phyloP scores from a whole-genome alignment of 495 filamentous ascomycete genomes.

The Acidiella bohemica region DNA sequence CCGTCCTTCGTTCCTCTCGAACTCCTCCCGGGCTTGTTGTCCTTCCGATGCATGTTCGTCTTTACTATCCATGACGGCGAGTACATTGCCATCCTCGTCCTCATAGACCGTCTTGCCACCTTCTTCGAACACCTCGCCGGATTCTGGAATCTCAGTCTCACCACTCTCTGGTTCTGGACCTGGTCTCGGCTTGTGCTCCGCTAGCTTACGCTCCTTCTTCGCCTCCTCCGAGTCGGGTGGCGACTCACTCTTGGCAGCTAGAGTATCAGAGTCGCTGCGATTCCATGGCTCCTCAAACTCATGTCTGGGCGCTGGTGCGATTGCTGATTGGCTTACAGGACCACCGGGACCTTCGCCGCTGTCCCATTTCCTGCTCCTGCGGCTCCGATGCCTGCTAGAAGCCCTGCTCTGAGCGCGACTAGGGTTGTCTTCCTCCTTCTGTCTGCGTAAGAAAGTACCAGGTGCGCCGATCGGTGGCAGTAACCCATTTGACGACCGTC shows the following conservation, averaged over 20 bases:
- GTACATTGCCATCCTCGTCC: slow-evolving; percentile 75
- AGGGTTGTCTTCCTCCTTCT: slow-evolving; percentile 58
- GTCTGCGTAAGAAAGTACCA: slow-evolving; percentile 69
- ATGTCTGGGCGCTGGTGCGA: slow-evolving; percentile 53
- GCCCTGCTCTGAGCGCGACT: slow-evolving; percentile 35
- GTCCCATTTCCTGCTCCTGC: slow-evolving; percentile 57
- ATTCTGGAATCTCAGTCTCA: slow-evolving; percentile 1
- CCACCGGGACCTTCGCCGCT: slow-evolving; percentile 68
- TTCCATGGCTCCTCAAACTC: slow-evolving; percentile 14
- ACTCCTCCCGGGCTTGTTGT: slow-evolving; percentile 30
- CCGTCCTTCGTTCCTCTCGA: slow-evolving; percentile 43
- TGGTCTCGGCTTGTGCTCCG: slow-evolving; percentile 7
- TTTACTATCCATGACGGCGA: slow-evolving; percentile 33
- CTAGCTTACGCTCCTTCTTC: slow-evolving; percentile 8
- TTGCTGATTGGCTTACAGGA: slow-evolving; percentile 82
- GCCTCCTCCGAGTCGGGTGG: slow-evolving; percentile 20
- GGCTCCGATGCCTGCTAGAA: slow-evolving; percentile 46
- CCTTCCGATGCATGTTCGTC: slow-evolving; percentile 12
- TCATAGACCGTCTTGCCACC: slow-evolving; percentile 73
- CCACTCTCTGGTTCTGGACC: slow-evolving; percentile 1
- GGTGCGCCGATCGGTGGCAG: slow-evolving; percentile 64
- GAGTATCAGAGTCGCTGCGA: slow-evolving; percentile 28
- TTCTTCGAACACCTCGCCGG: slow-evolving; percentile 53
- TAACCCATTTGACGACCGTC: slow-evolving; percentile 53
- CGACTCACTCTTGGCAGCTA: slow-evolving; percentile 25